Conservation (phyloP, 2,329 filamentous ascomycete species). For the Fusarium fracticaudum region DNA sequence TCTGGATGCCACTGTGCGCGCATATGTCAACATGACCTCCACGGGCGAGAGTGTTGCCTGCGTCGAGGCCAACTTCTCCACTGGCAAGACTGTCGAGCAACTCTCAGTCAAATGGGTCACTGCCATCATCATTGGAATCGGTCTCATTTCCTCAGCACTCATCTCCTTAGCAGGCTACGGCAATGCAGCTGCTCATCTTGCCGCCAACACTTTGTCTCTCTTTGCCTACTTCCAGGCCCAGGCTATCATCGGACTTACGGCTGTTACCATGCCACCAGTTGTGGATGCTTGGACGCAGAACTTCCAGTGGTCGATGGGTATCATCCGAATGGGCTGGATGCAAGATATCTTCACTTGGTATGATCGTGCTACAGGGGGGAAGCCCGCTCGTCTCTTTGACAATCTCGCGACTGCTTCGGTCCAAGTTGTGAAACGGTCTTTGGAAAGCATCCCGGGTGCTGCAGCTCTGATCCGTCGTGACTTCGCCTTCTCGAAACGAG, state of each 20-base stretch:
- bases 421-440: constrained; percentile 74
- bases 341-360: constrained; percentile 95
- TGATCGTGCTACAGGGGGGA: constrained; percentile 90
- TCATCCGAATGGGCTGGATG: constrained; percentile 85
- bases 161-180: constrained; percentile 90
- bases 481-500: constrained; percentile 63
- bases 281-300: constrained; percentile 95
- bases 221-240: constrained; percentile 95
- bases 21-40: constrained; percentile 78
- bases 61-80: constrained; percentile 86
- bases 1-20: constrained; percentile 83
- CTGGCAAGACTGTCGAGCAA: constrained; percentile 90
- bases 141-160: constrained; percentile 84
- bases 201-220: constrained; percentile 89
- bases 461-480: constrained; percentile 62
- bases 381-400: constrained; percentile 80
- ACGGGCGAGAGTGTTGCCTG: constrained; percentile 77
- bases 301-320: constrained; percentile 98
- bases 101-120: constrained; percentile 89
- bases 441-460: constrained; percentile 52
- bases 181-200: constrained; percentile 93
- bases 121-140: constrained; percentile 85
- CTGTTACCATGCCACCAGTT: constrained; percentile 83
- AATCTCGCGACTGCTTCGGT: constrained; percentile 80
- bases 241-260: constrained; percentile 86